Conservation (phyloP, 2,329 filamentous ascomycete genomes). For the Fusarium xyrophilum region DNA sequence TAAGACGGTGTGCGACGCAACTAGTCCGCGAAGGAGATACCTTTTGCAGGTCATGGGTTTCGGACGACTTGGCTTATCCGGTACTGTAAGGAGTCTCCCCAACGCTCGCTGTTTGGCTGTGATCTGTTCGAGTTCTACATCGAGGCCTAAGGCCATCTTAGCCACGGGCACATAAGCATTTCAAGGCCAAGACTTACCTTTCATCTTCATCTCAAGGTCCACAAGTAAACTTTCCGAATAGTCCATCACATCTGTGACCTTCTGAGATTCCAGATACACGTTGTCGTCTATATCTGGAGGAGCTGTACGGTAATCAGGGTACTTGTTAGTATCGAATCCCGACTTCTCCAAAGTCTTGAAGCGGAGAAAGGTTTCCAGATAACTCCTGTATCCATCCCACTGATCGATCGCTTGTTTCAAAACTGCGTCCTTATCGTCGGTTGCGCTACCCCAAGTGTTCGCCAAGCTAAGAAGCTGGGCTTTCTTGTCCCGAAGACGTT, state of each 20-base stretch:
- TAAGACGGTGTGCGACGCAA: conserved; percentile 53
- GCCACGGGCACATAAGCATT: not conserved
- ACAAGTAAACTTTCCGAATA: conserved; percentile 45
- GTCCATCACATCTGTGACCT: conserved; percentile 46
- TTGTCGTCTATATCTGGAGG: conserved; percentile 48
- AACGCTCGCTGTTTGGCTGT: conserved; percentile 49
- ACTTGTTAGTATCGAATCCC: conserved; percentile 48
- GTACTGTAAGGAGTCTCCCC: conserved; percentile 49
- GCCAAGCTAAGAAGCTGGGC: conserved; percentile 40
- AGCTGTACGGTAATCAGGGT: conserved; percentile 50
- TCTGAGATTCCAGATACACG: conserved; percentile 42
- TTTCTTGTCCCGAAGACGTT: conserved; percentile 37
- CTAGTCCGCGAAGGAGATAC: conserved; percentile 61
- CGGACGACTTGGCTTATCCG: conserved; percentile 47
- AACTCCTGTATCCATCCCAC: conserved; percentile 46
- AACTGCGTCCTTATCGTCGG: conserved; percentile 42
- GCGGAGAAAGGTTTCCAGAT: conserved; percentile 46
- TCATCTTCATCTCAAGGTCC: conserved; percentile 46
- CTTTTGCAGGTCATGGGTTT: conserved; percentile 52
- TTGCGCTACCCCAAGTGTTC: conserved; percentile 38
- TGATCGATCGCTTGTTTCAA: conserved; percentile 43
- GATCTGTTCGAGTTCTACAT: conserved; percentile 44
- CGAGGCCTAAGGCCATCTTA: conserved; percentile 42
- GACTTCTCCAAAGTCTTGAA: conserved; percentile 50
- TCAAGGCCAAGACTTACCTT: conserved; percentile 44